A percentile compares a stretch with the other conserved stretches of the same genome.
Conservation (phyloP, 495 filamentous ascomycete species). For the Penicillium psychrofluorescens region DNA sequence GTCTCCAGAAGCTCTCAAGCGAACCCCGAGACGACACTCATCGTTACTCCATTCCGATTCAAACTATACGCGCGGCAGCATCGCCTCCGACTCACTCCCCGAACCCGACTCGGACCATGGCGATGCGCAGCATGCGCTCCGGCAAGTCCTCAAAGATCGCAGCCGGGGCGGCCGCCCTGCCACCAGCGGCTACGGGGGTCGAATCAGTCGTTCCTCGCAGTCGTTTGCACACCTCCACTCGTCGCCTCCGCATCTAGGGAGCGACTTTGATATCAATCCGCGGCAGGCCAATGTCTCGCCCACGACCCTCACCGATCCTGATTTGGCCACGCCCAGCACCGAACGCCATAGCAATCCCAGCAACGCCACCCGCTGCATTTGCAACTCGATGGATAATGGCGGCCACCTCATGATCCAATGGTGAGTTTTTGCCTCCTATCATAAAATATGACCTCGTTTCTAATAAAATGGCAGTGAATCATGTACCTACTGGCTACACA, state of each 20-base stretch:
- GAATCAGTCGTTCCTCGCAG: constrained; percentile 21
- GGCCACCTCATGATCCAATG: constrained; percentile 78
- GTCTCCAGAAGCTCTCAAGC: constrained; percentile 28
- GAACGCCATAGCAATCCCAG: constrained; percentile 48
- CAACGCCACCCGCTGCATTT: constrained; percentile 65
- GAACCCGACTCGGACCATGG: constrained; percentile 44
- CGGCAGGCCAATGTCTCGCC: constrained; percentile 50
- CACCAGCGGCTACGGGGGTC: constrained; percentile 25
- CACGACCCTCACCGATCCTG: constrained; percentile 59
- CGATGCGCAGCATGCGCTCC: constrained; percentile 56
- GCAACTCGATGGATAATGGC: constrained; percentile 57
- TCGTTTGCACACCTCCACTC: constrained; percentile 35
- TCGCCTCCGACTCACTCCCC: constrained; percentile 50
- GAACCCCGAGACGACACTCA: constrained; percentile 32
- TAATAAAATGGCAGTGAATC: constrained; percentile 53
- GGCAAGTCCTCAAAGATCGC: constrained; percentile 63
- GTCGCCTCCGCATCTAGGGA: constrained; percentile 37
- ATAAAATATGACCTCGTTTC: neutral
- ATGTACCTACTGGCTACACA: constrained; percentile 81
- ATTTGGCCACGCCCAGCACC: constrained; percentile 58
- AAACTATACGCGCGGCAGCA: constrained; percentile 25
- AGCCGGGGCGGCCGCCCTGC: constrained; percentile 39
- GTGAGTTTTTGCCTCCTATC: constrained; percentile 35
- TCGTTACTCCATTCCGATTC: constrained; percentile 26
- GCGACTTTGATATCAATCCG: constrained; percentile 29